Conservation (phyloP, 345 rosid species). For the Dipteronia dyeriana region DNA sequence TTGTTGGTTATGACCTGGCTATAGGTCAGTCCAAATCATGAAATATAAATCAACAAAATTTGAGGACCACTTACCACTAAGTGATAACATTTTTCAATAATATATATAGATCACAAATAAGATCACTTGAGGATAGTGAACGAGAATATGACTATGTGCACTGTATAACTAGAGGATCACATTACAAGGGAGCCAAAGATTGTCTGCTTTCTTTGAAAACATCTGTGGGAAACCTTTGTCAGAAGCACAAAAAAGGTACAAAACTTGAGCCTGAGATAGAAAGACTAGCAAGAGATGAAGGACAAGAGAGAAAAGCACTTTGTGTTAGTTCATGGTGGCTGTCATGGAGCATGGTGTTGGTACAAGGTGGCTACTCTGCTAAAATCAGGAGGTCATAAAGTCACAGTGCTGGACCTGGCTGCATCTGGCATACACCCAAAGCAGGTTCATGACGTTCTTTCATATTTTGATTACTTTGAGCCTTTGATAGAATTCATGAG, state of each 20-base stretch:
- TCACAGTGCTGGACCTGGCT: constrained; percentile 34
- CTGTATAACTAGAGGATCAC: constrained; percentile 24
- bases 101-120: too few species aligned
- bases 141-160: constrained; percentile 11
- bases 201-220: constrained; percentile 78
- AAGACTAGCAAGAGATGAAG: constrained; percentile 1
- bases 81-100: too few species aligned
- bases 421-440: constrained; percentile 27
- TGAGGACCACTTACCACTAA: too few species aligned
- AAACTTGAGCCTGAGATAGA: not conserved
- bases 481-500: constrained; percentile 38
- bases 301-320: constrained; percentile 12
- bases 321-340: constrained; percentile 34
- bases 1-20: too few species aligned
- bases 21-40: too few species aligned
- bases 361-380: constrained; percentile 34
- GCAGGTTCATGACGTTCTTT: constrained; percentile 24
- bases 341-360: constrained; percentile 47
- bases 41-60: too few species aligned
- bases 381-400: constrained; percentile 26
- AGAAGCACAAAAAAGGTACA: constrained; percentile 19
- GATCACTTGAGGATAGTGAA: constrained; percentile 22
- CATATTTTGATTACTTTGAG: constrained; percentile 30
- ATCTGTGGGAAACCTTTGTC: constrained; percentile 63
- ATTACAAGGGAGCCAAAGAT: constrained; percentile 51